phyloP scores from a whole-genome alignment of 768 basidiomycete genomes.

The Amanita exitialis region DNA sequence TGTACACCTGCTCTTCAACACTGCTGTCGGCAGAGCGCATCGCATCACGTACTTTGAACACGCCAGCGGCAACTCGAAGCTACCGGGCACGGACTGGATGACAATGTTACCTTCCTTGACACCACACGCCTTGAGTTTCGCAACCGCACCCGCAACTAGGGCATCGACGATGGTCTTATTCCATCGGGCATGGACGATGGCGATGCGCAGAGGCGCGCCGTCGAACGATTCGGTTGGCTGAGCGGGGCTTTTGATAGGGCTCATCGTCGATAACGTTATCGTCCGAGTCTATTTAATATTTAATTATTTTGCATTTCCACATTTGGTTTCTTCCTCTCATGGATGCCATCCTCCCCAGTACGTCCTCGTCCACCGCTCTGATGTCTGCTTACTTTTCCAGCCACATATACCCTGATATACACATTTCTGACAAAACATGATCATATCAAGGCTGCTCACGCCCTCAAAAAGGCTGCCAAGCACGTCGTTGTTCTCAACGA shows the following conservation, averaged over 20 bases:
- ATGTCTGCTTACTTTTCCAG: slow-evolving; percentile 23
- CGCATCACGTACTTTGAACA: slow-evolving; percentile 59
- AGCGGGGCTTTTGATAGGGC: slow-evolving; percentile 71
- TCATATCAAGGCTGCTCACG: slow-evolving; percentile 62
- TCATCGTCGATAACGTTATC: slow-evolving; percentile 35
- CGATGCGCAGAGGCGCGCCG: slow-evolving; percentile 73
- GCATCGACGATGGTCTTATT: slow-evolving; percentile 83
- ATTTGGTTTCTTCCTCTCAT: slow-evolving; percentile 14
- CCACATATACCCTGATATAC: slow-evolving; percentile 68
- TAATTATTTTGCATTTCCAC: neutral
- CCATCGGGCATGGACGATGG: slow-evolving; percentile 96
- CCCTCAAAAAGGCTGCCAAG: slow-evolving; percentile 67
- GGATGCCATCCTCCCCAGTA: slow-evolving; percentile 35
- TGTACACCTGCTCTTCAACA: slow-evolving; percentile 19
- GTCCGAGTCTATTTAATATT: slow-evolving; percentile 22
- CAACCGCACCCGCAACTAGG: slow-evolving; percentile 68
- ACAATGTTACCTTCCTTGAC: slow-evolving; percentile 89
- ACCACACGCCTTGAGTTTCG: slow-evolving; percentile 74
- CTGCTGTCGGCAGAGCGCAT: neutral
- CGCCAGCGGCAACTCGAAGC: slow-evolving; percentile 88
- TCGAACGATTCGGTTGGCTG: slow-evolving; percentile 56
- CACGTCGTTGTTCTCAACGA: slow-evolving; percentile 45
- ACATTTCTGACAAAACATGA: slow-evolving; percentile 58
- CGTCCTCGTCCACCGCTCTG: neutral
- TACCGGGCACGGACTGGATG: slow-evolving; percentile 87